These are phyloP conservation scores for Candida sojae DNA, from an alignment of 1,139 yeast species.

Conservation along the genomic window DNA sequence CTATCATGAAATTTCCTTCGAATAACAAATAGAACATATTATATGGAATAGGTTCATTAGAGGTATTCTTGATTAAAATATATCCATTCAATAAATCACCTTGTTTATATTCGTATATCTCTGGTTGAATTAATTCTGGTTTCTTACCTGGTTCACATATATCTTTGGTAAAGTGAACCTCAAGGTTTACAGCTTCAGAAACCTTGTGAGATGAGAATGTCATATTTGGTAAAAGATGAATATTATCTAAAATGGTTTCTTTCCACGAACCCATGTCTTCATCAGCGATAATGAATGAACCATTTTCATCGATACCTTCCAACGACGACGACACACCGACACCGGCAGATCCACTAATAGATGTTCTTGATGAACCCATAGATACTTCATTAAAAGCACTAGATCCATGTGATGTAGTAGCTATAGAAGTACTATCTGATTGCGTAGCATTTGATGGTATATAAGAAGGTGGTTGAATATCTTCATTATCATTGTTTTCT, in stretches of 20 bases:
- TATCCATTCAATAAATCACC: conserved; percentile 46
- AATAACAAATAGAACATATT: conserved; percentile 46
- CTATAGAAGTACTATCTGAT: conserved; percentile 4
- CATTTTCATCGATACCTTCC: conserved; percentile 4
- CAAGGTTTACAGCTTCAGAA: conserved; percentile 29
- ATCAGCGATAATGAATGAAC: conserved; percentile 24
- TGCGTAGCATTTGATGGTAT: conserved; percentile 4
- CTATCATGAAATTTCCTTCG: conserved; percentile 34
- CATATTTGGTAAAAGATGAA: conserved; percentile 35
- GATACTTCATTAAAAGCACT: conserved; percentile 1
- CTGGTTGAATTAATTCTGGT: conserved; percentile 36
- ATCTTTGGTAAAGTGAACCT: conserved; percentile 38
- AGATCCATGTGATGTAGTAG: conserved; percentile 1
- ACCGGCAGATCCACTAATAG: neutral
- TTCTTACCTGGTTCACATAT: conserved; percentile 29
- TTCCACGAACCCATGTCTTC: conserved; percentile 36
- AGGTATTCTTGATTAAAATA: conserved; percentile 28
- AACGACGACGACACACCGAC: neutral
- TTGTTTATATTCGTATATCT: conserved; percentile 37
- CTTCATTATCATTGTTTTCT: conserved; percentile 5
- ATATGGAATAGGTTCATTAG: conserved; percentile 30
- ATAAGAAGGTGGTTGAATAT: conserved; percentile 14
- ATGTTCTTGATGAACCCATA: conserved; percentile 1
- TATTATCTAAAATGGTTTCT: conserved; percentile 41
- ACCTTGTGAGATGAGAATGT: conserved; percentile 27